Evolutionary conservation across 2,329 filamentous ascomycete genomes (phyloP), one percentile per base, ranked within the genome.

Genomic region (Juglanconis sp.): DNA sequence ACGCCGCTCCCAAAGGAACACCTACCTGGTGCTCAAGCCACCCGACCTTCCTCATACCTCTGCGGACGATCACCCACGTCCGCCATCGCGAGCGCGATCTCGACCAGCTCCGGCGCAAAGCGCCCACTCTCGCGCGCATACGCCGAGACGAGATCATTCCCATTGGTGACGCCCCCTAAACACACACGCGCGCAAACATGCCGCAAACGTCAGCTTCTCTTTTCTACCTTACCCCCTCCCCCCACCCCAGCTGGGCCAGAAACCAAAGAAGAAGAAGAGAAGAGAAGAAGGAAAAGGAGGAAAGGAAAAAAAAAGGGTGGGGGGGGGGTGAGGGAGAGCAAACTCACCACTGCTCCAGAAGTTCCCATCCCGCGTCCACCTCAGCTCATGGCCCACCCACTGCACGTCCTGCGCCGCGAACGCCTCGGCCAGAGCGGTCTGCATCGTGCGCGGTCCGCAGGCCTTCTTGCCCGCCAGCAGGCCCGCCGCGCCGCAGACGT

Each of bases 131-230:
- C 70, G 40, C 79, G 75, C 8, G 76, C 76, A 66, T 84, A 85
- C 2, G 80, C 81, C 17, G 78, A 77, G 49, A 83, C 77, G 56
- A 85, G 73, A 60, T 85, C 82, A 64, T 84, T 83, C 36, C 81
- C 81, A 62, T 84, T 84, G 11, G 81, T 84, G 56, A 84, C 71
- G 54, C 79, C 80, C n/a, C 80, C 79, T 81, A 44, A 7, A 5
- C 6, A 40, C 15, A 11, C 38, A 40, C 38, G 15, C 38, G 15
- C 9, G 15, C 9, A 40, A 40, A 40, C 3, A 38, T 15, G 3
- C 11, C 9, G 38, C 38, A 40, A 40, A 40, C n/a, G n/a, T n/a
- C n/a, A n/a, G 38, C 10, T 40, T 15, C 35, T 38, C 11, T 6
- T 38, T 38, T 38, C n/a, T n/a, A n/a, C n/a, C n/a, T n/a, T n/a